A percentile compares a stretch with the other conserved stretches of the same genome.
Evolutionary conservation across 1,139 yeast species (phyloP).

Genomic region (Wickerhamomyces sp.): DNA sequence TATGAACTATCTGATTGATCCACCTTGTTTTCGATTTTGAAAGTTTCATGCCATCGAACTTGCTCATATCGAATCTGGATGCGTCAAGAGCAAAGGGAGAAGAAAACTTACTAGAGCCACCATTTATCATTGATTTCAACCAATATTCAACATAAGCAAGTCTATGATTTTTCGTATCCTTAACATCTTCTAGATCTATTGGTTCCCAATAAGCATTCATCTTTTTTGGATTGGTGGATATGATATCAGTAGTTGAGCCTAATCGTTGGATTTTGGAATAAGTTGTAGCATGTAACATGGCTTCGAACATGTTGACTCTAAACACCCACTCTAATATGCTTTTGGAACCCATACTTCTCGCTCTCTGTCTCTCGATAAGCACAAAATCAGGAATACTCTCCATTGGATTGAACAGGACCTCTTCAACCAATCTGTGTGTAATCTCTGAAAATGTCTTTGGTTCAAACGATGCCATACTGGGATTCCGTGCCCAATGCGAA

Average conservation of each 20-base stretch:
- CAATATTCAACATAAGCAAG: conserved; percentile 15
- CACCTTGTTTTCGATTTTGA: conserved; percentile 10
- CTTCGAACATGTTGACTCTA: conserved; percentile 48
- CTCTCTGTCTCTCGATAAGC: conserved; percentile 51
- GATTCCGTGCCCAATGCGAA: conserved; percentile 25
- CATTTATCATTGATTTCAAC: conserved; percentile 7
- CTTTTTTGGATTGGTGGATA: conserved; percentile 33
- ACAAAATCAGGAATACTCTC: conserved; percentile 32
- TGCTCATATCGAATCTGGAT: conserved; percentile 5
- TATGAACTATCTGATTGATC: conserved; percentile 12
- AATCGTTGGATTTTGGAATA: conserved; percentile 7
- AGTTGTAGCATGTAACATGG: conserved; percentile 23
- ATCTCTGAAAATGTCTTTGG: conserved; percentile 19
- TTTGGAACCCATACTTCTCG: conserved; percentile 41
- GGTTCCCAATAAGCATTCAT: conserved; percentile 37
- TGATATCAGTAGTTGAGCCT: conserved; percentile 16
- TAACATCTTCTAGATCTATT: conserved; percentile 2
- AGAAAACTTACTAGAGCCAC: not conserved
- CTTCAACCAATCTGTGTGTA: conserved; percentile 20
- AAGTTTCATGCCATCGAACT: conserved; percentile 1
- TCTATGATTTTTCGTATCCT: conserved; percentile 13
- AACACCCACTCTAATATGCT: conserved; percentile 46
- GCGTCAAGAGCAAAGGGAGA: conserved; percentile 8
- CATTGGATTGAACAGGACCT: conserved; percentile 12
- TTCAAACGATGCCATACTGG: conserved; percentile 12